A percentile compares a stretch with the other conserved stretches of the same genome.
Evolutionary conservation across 768 basidiomycete species (phyloP).

Genomic region (Mrakia gelida): DNA sequence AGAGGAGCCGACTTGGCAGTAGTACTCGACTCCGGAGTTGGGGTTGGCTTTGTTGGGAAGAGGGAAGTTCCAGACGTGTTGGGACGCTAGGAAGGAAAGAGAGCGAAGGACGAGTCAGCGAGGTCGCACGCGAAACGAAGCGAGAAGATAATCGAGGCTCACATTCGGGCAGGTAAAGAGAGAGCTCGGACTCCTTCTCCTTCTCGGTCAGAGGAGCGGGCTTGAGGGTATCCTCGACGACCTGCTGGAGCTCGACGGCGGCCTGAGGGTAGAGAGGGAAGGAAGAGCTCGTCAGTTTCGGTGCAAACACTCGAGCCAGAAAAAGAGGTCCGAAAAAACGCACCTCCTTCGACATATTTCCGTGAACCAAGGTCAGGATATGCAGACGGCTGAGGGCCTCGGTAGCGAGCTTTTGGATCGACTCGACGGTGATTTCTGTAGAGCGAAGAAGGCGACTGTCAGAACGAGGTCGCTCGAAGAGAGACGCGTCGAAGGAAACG

Average conservation of each 20-base stretch:
- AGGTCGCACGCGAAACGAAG: background rate
- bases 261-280: slow-evolving; percentile 53
- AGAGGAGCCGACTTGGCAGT: slow-evolving; percentile 68
- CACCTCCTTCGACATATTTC: slow-evolving; percentile 81
- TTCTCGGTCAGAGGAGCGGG: slow-evolving; percentile 55
- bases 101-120: background rate
- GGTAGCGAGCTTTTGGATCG: slow-evolving; percentile 60
- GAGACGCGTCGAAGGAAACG: slow-evolving; percentile 41
- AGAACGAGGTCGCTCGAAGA: background rate
- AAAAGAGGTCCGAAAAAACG: slow-evolving; percentile 37
- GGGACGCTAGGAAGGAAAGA: slow-evolving; percentile 53
- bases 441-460: background rate
- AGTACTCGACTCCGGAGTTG: slow-evolving; percentile 84
- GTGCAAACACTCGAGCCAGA: too few species aligned
- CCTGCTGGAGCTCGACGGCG: slow-evolving; percentile 66
- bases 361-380: slow-evolving; percentile 68
- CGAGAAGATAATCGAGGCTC: slow-evolving; percentile 33
- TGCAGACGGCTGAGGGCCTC: slow-evolving; percentile 62
- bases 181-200: slow-evolving; percentile 52
- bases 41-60: slow-evolving; percentile 79
- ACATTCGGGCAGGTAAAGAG: slow-evolving; percentile 70
- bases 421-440: slow-evolving; percentile 65
- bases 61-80: slow-evolving; percentile 60
- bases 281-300: background rate
- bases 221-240: slow-evolving; percentile 63